Conservation (phyloP, 371 early-diverging fungal genomes). For the Syncephalastrum racemosum region DNA sequence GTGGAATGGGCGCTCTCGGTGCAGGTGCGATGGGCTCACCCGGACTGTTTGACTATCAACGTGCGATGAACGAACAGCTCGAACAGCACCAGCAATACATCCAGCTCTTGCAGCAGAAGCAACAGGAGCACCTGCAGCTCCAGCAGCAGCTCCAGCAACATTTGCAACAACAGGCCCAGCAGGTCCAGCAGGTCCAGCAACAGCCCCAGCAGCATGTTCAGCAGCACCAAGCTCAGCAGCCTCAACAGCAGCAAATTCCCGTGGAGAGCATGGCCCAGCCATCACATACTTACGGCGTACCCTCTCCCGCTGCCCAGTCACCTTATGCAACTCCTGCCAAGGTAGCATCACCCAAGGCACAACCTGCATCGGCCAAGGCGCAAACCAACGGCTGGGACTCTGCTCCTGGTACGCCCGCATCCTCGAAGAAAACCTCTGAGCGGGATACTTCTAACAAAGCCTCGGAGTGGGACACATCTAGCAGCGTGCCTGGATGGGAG, state of each 20-base stretch:
- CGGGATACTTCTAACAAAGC: conserved; percentile 20
- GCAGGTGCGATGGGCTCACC: conserved; percentile 12
- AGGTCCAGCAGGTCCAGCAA: conserved; percentile 29
- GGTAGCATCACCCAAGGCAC: conserved; percentile 3
- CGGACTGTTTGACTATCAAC: conserved; percentile 40
- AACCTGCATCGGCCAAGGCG: conserved; percentile 9
- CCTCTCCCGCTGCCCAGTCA: conserved; percentile 1
- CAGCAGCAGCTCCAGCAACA: conserved; percentile 50
- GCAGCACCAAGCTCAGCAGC: no score
- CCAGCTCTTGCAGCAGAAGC: conserved; percentile 53
- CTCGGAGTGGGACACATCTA: not conserved
- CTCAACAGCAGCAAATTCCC: conserved; percentile 7
- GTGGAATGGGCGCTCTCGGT: no score
- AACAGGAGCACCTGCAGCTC: conserved; percentile 52
- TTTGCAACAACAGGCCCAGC: conserved; percentile 40
- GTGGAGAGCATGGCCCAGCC: not conserved
- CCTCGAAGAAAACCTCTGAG: conserved; percentile 4
- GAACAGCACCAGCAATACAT: conserved; percentile 49
- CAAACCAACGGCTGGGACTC: conserved; percentile 36
- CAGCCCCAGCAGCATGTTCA: conserved; percentile 27
- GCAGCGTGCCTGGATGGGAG: no score
- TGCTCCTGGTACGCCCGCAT: conserved; percentile 36
- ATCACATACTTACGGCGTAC: not conserved
- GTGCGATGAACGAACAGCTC: conserved; percentile 29
- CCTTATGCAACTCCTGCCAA: not conserved